phyloP scores from a whole-genome alignment of 345 rosid species.

The Sonneratia caseolaris region DNA sequence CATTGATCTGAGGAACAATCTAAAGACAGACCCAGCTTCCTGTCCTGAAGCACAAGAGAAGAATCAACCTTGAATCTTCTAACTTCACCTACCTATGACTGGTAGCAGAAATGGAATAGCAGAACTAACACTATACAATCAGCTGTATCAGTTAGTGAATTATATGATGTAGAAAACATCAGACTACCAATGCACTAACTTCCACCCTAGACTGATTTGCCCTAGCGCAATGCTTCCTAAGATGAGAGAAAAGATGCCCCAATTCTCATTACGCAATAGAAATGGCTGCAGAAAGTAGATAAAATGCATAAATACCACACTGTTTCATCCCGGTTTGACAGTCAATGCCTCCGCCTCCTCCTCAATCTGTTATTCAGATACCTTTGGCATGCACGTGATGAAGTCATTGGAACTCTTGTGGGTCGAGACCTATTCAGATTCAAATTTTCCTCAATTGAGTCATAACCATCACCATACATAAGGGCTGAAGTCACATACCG shows the following conservation, averaged over 20 bases:
- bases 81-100: background rate
- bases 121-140: background rate
- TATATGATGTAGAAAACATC: background rate
- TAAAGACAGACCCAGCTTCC: background rate
- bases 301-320: background rate
- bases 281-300: background rate
- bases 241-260: background rate
- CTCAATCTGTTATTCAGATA: constrained; percentile 26
- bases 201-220: background rate
- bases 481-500: constrained; percentile 17
- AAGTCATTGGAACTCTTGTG: constrained; percentile 28
- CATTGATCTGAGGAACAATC: background rate
- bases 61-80: background rate
- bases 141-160: background rate
- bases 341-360: constrained; percentile 37
- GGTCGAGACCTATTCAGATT: constrained; percentile 17
- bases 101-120: background rate
- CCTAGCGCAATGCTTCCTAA: background rate
- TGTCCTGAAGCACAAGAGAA: background rate
- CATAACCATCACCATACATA: constrained; percentile 26
- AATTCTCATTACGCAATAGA: background rate
- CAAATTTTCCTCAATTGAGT: constrained; percentile 25
- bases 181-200: background rate
- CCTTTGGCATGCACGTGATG: constrained; percentile 24
- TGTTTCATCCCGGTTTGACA: background rate